Base-by-base conservation (phyloP, 1,284 basidiomycete genomes). In the Cystobasidium slooffiae region DNA sequence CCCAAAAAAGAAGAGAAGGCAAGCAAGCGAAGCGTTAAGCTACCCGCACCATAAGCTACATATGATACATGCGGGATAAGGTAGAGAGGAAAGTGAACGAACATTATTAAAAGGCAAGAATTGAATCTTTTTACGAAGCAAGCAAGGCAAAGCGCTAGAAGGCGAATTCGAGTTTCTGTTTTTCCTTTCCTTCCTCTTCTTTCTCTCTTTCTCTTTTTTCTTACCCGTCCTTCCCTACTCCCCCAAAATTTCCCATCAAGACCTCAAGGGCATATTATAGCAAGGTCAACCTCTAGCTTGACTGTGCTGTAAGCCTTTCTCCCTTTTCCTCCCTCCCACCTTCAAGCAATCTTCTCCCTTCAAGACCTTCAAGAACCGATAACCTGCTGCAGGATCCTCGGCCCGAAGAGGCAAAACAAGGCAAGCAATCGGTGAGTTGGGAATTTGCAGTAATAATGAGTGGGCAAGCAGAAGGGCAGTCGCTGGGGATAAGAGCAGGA, bases 381-480 rank as follows among this genome's bases (percentile, higher is more conserved):
- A 31, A 31, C 31, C 31, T 31, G 5, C 31, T 31, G 31, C 31
- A n/a, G 39, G 39, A 18, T 9, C n/a, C 56, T 39, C 24, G 56
- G 56, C 43, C 39, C 37, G 37, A 59, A 43, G 43, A 59, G 43
- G 56, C 56, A 59, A 59, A 59, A 59, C 56, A 59, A 59, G 56
- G 31, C 31, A 31, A 31, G 31, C 31, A 59, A 59, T 59, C 37
- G 37, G 56, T 59, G 39, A 59, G 56, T 59, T 22, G 56, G 14
- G 20, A 39, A 31, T 59, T 59, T 22, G 6, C n/a, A 6, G 6
- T 18, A 6, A 16, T 3, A 7, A 16, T 6, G 12, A n/a, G 9
- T 5, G 39, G 39, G 6, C 9, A 24, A 43, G 56, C 46, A 49
- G 46, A 12, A 49, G 12, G 46, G 46, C 46, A 49, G 14, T n/a